Conservation (phyloP, 1,284 basidiomycete genomes). For the Ustilago shanxiensis region DNA sequence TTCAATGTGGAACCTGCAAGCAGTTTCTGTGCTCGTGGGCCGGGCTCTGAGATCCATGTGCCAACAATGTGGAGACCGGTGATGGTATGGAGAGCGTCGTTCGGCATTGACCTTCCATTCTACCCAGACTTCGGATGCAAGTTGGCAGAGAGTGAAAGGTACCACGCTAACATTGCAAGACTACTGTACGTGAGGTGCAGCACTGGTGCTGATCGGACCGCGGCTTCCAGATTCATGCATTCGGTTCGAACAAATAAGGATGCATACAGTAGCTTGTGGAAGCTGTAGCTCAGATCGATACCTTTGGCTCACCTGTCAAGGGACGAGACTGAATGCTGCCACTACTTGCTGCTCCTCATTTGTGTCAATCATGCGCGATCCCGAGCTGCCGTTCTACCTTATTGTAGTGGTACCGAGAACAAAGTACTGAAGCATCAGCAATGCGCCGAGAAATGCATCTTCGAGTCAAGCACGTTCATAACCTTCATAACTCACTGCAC, state of each 20-base stretch:
- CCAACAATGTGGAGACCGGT: background rate
- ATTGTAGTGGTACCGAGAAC: too few species aligned
- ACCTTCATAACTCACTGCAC: background rate
- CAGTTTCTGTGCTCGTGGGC: background rate
- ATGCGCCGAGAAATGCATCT: background rate
- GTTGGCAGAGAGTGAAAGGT: background rate
- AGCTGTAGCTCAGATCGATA: background rate
- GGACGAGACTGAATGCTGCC: background rate
- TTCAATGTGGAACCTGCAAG: background rate
- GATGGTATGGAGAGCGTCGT: background rate
- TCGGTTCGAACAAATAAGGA: constrained; percentile 1
- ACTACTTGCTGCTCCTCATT: background rate
- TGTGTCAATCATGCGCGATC: constrained; percentile 1
- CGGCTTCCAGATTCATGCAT: background rate
- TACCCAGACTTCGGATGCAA: background rate
- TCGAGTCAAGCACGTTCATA: background rate
- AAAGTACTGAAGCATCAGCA: background rate
- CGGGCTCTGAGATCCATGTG: constrained; percentile 1
- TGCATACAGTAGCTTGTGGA: background rate
- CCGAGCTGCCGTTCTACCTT: constrained; percentile 1
- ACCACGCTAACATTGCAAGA: background rate
- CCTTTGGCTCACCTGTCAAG: too few species aligned
- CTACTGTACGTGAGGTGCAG: background rate
- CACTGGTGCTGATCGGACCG: background rate
- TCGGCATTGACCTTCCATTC: background rate